Percentiles rank a stretch among this genome's conserved stretches.
phyloP scores from a whole-genome alignment of 306 rosid species.

The Cyamopsis tetragonoloba region DNA sequence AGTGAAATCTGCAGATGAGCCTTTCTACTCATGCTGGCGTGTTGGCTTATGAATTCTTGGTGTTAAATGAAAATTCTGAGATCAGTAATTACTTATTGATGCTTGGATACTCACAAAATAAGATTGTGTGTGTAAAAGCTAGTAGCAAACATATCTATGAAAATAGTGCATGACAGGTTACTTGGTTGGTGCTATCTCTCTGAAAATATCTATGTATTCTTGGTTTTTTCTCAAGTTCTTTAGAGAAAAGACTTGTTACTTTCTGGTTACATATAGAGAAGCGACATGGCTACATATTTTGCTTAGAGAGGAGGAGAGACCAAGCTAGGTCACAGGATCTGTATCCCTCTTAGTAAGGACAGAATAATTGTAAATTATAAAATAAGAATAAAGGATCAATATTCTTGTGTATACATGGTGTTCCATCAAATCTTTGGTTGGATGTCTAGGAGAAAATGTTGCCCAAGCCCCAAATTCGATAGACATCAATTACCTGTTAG shows the following conservation, averaged over 20 bases:
- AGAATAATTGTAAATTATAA: neutral
- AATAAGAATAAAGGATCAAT: neutral
- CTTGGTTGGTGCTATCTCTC: neutral
- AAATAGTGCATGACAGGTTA: neutral
- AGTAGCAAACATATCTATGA: neutral
- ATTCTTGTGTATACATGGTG: neutral
- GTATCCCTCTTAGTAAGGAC: neutral
- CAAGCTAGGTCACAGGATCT: neutral
- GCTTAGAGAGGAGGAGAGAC: neutral
- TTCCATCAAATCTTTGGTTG: neutral
- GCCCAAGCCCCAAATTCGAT: no score
- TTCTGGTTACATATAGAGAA: neutral
- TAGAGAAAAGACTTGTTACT: neutral
- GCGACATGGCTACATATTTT: no score
- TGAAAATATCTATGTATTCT: neutral
- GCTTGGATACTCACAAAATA: neutral
- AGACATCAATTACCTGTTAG: no score
- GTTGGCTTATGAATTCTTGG: no score
- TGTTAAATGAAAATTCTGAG: neutral
- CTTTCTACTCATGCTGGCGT: neutral
- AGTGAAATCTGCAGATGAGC: neutral
- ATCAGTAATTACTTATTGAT: neutral
- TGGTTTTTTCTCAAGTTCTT: neutral
- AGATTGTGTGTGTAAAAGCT: neutral
- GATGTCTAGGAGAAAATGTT: neutral